phyloP scores from a whole-genome alignment of 1,284 basidiomycete species.

The Cutaneotrichosporon sp. region DNA sequence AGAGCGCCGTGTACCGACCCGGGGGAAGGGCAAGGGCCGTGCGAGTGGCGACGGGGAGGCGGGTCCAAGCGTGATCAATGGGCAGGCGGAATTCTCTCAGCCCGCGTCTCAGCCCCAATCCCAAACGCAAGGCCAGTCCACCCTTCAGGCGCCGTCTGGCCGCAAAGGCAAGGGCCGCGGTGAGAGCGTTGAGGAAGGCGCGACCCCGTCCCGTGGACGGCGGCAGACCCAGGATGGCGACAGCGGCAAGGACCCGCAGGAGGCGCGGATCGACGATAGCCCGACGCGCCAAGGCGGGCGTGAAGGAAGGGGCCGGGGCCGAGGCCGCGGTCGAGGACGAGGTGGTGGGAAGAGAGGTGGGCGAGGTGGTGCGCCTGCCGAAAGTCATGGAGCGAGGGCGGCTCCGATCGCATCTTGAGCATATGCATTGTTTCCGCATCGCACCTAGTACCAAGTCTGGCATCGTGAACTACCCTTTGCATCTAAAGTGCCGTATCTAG shows the following conservation, averaged over 20 bases:
- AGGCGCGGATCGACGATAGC: conserved; percentile 11
- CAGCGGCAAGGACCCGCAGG: conserved; percentile 1
- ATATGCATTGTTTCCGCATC: not conserved
- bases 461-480: not conserved
- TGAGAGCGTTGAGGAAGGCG: not conserved
- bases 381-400: not conserved
- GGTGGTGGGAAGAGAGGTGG: not conserved
- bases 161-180: not conserved
- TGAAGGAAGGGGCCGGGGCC: not conserved
- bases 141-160: not conserved
- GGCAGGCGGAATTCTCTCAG: not conserved
- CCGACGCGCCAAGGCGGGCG: not conserved
- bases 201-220: not conserved
- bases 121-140: too few relatives aligned
- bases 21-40: conserved; percentile 1
- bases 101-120: not conserved
- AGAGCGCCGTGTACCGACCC: conserved; percentile 1
- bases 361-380: not conserved
- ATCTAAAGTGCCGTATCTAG: not conserved
- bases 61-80: not conserved
- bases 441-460: too few relatives aligned
- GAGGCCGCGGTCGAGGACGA: not conserved
- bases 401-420: conserved; percentile 2
- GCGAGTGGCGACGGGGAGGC: not conserved
- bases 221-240: not conserved